Evolutionary conservation across 148 eudicot genomes (phyloP).

Genomic region (Rhododendron griersonianum): DNA sequence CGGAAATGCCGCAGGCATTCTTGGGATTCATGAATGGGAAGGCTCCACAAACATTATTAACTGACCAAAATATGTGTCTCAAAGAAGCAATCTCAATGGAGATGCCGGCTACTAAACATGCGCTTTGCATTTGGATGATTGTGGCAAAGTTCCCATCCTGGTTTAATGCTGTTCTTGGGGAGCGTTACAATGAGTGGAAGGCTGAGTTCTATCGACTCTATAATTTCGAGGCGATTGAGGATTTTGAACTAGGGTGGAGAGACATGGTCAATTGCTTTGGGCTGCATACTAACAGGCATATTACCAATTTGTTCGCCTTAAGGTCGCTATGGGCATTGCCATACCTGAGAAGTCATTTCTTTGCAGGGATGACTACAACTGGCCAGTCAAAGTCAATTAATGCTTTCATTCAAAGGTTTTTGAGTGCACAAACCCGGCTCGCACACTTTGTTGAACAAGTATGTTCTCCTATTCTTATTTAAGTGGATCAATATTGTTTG

Average conservation of each 20-base stretch:
- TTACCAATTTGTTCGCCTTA: constrained; percentile 60
- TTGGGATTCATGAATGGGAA: constrained; percentile 74
- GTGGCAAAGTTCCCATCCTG: constrained; percentile 91
- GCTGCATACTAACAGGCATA: constrained; percentile 71
- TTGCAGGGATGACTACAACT: constrained; percentile 72
- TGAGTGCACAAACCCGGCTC: constrained; percentile 83
- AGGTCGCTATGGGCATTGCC: constrained; percentile 83
- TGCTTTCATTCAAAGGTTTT: constrained; percentile 84
- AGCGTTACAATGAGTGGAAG: constrained; percentile 92
- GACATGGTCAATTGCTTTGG: constrained; percentile 76
- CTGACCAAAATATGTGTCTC: constrained; percentile 89
- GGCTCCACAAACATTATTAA: constrained; percentile 79
- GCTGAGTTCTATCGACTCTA: constrained; percentile 81
- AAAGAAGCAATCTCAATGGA: constrained; percentile 83
- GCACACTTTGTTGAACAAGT: constrained; percentile 93
- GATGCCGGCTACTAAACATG: constrained; percentile 88
- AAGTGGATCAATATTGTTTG: not conserved
- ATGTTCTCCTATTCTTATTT: constrained; percentile 26
- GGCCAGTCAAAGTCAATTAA: constrained; percentile 80
- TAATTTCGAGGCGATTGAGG: constrained; percentile 71
- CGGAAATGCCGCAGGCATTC: constrained; percentile 48
- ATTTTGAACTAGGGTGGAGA: constrained; percentile 87
- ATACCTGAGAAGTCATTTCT: constrained; percentile 77
- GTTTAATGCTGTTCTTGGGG: constrained; percentile 92
- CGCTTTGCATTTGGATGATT: constrained; percentile 91